Evolutionary conservation across 352 stramenopile species (phyloP), one percentile per base, ranked within the genome.

Genomic region (Phytophthora quininea): DNA sequence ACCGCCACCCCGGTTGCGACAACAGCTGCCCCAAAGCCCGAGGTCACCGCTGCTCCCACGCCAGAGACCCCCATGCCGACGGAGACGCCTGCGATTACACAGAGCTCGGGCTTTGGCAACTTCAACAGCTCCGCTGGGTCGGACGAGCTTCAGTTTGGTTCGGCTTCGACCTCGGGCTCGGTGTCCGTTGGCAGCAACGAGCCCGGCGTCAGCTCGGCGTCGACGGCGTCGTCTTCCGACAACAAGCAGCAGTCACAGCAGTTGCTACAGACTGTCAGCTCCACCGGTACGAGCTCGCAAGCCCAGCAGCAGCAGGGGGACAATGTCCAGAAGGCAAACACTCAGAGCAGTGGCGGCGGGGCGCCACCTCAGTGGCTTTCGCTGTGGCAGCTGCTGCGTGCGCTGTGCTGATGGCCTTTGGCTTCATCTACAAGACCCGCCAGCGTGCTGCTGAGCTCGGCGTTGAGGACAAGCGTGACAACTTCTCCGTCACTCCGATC

Each of bases 391-490:
- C 49, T 30, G 74, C 65, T 35, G 78, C 77, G 32, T 79, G 68
- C 10, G 74, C 63, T 5, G 79, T 78, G 2, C 38, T 84, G 45
- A 78, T 71, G 35, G 80, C 80, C 9, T 88, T 88, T 42, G 82
- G 75, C 40, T 88, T 91, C 71, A 89, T 91, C 74, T 91, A 88
- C 76, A 78, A 88, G 71, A 71, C 82, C 53, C 82, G 82, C 65
- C 74, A 89, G 74, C 84, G 83, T 55, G 82, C 80, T 2, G 54
- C 73, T 24, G 67, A 81, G 58, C 73, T 90, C 4, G 58, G 43
- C 4, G 64, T 49, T n/a, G 81, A 86, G 38, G 52, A 48, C 58
- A 90, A 90, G 69, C 63, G 64, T 65, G 69, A 79, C 58, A 67
- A 51, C 55, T 70, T 80, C 62, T 60, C 66, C 6, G 58, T 81